Conservation (phyloP, 2,329 filamentous ascomycete genomes). For the Paracorniculantispora psalliotae region DNA sequence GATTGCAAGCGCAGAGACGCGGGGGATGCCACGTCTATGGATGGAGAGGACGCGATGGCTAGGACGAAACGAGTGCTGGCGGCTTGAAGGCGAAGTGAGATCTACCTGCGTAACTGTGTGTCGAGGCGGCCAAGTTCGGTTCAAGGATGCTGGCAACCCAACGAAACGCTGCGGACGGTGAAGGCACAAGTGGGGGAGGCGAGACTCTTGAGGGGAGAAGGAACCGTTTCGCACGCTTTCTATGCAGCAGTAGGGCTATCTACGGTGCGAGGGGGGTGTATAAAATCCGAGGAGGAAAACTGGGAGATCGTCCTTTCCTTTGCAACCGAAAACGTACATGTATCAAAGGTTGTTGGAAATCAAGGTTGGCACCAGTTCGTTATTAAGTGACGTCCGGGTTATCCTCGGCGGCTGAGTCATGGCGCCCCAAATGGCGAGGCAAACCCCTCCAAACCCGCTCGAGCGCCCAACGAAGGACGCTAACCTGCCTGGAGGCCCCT, state of each 20-base stretch:
- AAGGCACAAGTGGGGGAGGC: not conserved
- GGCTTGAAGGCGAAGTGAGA: too few relatives aligned
- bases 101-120: too few relatives aligned
- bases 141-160: not conserved
- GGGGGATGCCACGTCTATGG: not conserved
- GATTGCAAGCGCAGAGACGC: not conserved
- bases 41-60: not conserved
- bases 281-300: not conserved
- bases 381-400: constrained; percentile 12
- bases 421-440: not conserved
- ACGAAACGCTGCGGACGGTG: not conserved
- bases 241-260: not conserved
- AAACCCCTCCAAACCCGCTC: not conserved
- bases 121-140: not conserved
- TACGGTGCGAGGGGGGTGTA: not conserved
- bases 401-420: constrained; percentile 15
- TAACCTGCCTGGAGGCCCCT: not conserved
- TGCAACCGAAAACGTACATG: not conserved
- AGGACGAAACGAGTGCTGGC: not conserved
- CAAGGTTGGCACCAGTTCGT: not conserved
- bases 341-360: not conserved
- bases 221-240: not conserved
- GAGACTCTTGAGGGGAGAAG: not conserved
- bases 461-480: not conserved
- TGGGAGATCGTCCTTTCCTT: not conserved